Evolutionary conservation across 495 filamentous ascomycete genomes (phyloP), one percentile per base, ranked within the genome.

Genomic region (Podospora fimiseda): DNA sequence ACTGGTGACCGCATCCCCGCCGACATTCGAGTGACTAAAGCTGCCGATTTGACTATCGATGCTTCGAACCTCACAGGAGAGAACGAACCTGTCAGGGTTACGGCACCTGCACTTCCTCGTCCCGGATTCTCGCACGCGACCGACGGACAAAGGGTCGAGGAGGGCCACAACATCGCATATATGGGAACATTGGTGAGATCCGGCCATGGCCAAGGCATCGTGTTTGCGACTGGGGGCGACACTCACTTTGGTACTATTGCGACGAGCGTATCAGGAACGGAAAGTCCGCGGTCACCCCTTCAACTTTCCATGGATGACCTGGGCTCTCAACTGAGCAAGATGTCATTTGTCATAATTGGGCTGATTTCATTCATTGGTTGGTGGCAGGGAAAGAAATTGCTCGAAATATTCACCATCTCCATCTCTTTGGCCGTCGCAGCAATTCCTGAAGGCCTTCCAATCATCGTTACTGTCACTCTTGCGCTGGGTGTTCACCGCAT

Each of bases 231-330:
- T 1, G 93, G 93, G 44, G 83, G 85, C 19, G 83, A 87, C 51
- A 99, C 93, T 0, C 89, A 96, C 65, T 99, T 99, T 66, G 93
- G 93, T n/a, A 87, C 87, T 22, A 97, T 99, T 53, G 93, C 91
- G 3, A 84, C 87, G 4, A 94, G 89, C 43, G 78, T 99, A 33
- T 87, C 90, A 40, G 89, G 89, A 47, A 99, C 95, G 36, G 93
- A 96, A 65, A 94, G 87, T 64, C 93, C 93, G 4, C 78, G 93
- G 50, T 97, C 93, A 18, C 93, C 93, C 11, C 73, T 99, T 30
- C 93, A 99, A 58, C 62, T 93, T 3, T 91, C 88, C n/a, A 99
- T 99, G 93, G 93, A 97, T 64, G 83, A 87, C 9, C 79, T 99
- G 9, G 93, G 93, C 8, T 86, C 92, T 48, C 90, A 99, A 64